Percentiles rank a stretch among this genome's conserved stretches.
Conservation (phyloP, 164 flowering plant genomes). For the Stephania cephalantha region DNA sequence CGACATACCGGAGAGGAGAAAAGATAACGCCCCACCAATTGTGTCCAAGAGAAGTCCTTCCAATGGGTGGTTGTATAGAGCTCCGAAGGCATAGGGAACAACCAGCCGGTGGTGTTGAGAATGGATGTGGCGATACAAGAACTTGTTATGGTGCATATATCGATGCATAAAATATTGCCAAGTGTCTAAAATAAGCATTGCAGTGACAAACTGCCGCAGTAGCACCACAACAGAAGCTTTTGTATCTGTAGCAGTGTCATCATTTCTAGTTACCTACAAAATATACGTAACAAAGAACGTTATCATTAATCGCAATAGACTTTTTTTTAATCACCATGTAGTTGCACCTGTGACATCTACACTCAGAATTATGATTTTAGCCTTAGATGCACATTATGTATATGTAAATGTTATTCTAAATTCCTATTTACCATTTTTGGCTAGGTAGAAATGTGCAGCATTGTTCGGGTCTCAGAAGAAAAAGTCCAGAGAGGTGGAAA, state of each 20-base stretch:
- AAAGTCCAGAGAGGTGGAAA: not conserved
- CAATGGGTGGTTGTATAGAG: slow-evolving; percentile 86
- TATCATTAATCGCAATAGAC: not conserved
- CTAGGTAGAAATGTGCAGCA: not conserved
- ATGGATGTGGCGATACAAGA: slow-evolving; percentile 82
- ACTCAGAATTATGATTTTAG: not conserved
- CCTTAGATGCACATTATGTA: not conserved
- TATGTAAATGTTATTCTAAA: not conserved
- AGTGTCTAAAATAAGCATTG: slow-evolving; percentile 80
- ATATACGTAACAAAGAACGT: not conserved
- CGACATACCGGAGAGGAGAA: slow-evolving; percentile 94
- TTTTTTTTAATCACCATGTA: not conserved
- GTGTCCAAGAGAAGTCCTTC: slow-evolving; percentile 92
- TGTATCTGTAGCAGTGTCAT: slow-evolving; percentile 16
- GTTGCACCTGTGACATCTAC: not conserved
- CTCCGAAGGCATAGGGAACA: slow-evolving; percentile 95
- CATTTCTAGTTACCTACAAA: slow-evolving; percentile 48
- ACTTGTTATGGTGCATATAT: slow-evolving; percentile 94
- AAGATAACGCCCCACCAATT: slow-evolving; percentile 80
- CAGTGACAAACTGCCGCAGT: slow-evolving; percentile 56
- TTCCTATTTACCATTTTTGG: not conserved
- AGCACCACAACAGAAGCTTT: slow-evolving; percentile 39
- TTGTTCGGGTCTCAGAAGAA: no score
- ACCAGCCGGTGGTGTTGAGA: slow-evolving; percentile 88
- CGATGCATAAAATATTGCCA: slow-evolving; percentile 98